phyloP scores from a whole-genome alignment of 768 basidiomycete genomes.

The Galerina sulciceps region DNA sequence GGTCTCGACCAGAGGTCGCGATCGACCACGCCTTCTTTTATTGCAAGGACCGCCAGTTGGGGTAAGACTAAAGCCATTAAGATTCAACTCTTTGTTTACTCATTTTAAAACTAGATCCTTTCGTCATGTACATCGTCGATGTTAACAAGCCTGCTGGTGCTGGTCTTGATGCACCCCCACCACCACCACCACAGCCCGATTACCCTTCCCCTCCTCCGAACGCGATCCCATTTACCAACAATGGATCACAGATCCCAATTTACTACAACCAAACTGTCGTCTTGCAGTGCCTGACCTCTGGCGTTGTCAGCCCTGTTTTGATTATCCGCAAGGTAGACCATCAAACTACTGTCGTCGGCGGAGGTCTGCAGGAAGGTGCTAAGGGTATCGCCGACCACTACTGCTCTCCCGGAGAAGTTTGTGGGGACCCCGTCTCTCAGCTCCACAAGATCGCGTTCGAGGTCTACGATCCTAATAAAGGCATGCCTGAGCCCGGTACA shows the following conservation, averaged over 20 bases:
- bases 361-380: slow-evolving; percentile 86
- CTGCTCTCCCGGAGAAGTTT: slow-evolving; percentile 83
- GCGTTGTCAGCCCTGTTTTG: slow-evolving; percentile 90
- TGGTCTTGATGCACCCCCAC: slow-evolving; percentile 76
- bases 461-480: slow-evolving; percentile 76
- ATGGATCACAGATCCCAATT: slow-evolving; percentile 85
- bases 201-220: slow-evolving; percentile 93
- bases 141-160: slow-evolving; percentile 82
- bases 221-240: slow-evolving; percentile 83
- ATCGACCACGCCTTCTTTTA: slow-evolving; percentile 82
- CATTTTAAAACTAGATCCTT: slow-evolving; percentile 64
- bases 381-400: slow-evolving; percentile 86
- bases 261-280: slow-evolving; percentile 98
- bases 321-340: slow-evolving; percentile 95
- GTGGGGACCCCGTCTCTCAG: slow-evolving; percentile 94
- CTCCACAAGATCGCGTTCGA: slow-evolving; percentile 96
- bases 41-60: slow-evolving; percentile 90
- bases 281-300: slow-evolving; percentile 91
- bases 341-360: slow-evolving; percentile 88
- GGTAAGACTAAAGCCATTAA: slow-evolving; percentile 48
- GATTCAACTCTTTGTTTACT: slow-evolving; percentile 6
- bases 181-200: slow-evolving; percentile 83
- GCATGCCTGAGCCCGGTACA: slow-evolving; percentile 74
- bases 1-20: slow-evolving; percentile 76
- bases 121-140: slow-evolving; percentile 97